Evolutionary conservation across 2,329 filamentous ascomycete genomes (phyloP), one percentile per base, ranked within the genome.

Genomic region (Apiospora koreana): DNA sequence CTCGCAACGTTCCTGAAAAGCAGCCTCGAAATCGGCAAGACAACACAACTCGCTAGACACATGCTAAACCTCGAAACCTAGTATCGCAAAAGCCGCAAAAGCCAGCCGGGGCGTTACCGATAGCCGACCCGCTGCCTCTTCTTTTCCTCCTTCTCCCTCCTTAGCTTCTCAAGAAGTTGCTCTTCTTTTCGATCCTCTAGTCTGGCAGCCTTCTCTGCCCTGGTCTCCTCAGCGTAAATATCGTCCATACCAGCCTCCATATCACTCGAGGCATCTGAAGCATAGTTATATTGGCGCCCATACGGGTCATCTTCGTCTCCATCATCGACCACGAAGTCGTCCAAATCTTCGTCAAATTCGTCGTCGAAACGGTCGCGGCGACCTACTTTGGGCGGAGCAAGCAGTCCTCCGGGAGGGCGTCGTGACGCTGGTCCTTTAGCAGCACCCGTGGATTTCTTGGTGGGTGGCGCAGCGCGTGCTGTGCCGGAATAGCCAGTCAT

Each of bases 171-270:
- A 38, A 76, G 74, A 65, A 78, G 73, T 38, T 79, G 76, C 64
- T 80, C 79, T 71, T 80, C 78, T 69, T 72, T 72, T 80, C 88
- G 92, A 71, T 95, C 93, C 77, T 95, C 93, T 65, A 86, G 86
- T 62, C 87, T 88, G 31, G 92, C 93, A 69, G 86, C 84, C 41
- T 83, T 80, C 71, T 91, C 87, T 2, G 92, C 91, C 67, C 83
- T 78, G 65, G 85, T 83, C 78, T 95, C 93, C 79, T 95, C 93
- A 45, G 86, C 83, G 72, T 94, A 92, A 68, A 95, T 88, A 74
- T 94, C 92, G 71, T 91, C 91, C 46, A 92, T 79, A 43, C 92
- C 92, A 2, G 92, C 93, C 79, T 94, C 92, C 91, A 94, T 94
- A 75, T 94, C 93, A 7, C 91, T 93, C 6, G 91, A 92, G 7